Evolutionary conservation across 1,284 basidiomycete species (phyloP), one percentile per base, ranked within the genome.

Genomic region (Tilletia indica): DNA sequence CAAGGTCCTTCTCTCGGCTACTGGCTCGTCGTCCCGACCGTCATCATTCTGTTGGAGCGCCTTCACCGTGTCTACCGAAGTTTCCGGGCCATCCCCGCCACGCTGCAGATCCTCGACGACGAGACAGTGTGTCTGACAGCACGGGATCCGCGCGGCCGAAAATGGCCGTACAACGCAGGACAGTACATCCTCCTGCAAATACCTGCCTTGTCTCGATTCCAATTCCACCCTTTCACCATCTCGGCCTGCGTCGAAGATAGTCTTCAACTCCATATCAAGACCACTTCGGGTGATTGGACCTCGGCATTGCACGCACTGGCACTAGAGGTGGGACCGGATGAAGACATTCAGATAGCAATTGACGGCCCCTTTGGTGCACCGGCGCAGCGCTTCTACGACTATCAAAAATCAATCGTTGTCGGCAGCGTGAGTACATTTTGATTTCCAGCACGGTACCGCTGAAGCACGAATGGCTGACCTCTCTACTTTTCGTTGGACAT

Each of bases 221-320:
- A 72, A 48, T 72, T 68, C 68, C 71, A 72, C 39, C 71, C 71
- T 3, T 72, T 72, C 42, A 72, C 71, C 16, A 69, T 72, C 48
- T 72, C 71, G 16, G 21, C 19, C 4, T 58, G 67, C 63, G n/a
- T 47, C 31, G 34, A 70, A 4, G 68, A 70, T 38, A 21, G 39
- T 16, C 54, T 48, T 1, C 49, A 69, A 21, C 61, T 72, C n/a
- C 71, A 72, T 68, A 72, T 72, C 58, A 68, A 68, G 61, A 45
- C 42, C 9, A 66, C 63, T 4, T 58, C 56, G 19, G 71, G 51
- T 4, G 61, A 69, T 63, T 72, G 71, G 71, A 72, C 71, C 8
- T 9, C 31, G 12, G 45, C 25, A 2, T 47, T 72, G 47, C 49
- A 39, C 3, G 68, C 49, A 9, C 68, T 72, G 47, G 42, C 71